Percentiles rank a stretch among this genome's conserved stretches.
Conservation (phyloP, 495 filamentous ascomycete genomes). For the Acidomyces sp. region DNA sequence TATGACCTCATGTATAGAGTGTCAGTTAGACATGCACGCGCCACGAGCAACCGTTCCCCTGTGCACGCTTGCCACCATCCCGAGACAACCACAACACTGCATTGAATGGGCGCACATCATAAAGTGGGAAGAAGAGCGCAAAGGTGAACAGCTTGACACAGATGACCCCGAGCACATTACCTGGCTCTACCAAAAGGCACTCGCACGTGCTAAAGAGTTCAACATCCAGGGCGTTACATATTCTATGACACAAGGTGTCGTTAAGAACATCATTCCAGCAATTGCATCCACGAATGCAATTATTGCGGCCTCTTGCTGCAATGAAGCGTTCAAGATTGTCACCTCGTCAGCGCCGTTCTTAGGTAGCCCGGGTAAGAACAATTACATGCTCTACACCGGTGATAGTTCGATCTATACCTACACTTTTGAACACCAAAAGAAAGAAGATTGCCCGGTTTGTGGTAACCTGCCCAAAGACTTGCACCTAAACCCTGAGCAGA, state of each 20-base stretch:
- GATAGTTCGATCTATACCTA: conserved; percentile 93
- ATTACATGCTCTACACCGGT: conserved; percentile 99
- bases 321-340: conserved; percentile 90
- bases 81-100: conserved; percentile 93
- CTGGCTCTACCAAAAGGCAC: conserved; percentile 85
- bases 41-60: conserved; percentile 87
- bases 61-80: conserved; percentile 93
- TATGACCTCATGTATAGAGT: conserved; percentile 91
- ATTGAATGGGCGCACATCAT: conserved; percentile 98
- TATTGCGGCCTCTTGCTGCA: conserved; percentile 87
- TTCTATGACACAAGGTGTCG: conserved; percentile 90
- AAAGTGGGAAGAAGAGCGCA: conserved; percentile 54
- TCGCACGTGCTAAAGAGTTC: conserved; percentile 70
- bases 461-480: conserved; percentile 66
- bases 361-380: conserved; percentile 39
- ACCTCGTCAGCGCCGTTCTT: conserved; percentile 69
- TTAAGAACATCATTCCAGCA: conserved; percentile 99
- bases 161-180: conserved; percentile 95
- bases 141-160: conserved; percentile 58
- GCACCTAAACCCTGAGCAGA: conserved; percentile 53
- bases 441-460: conserved; percentile 89
- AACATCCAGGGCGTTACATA: conserved; percentile 90
- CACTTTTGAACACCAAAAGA: conserved; percentile 85
- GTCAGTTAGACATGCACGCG: conserved; percentile 95
- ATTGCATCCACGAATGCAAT: conserved; percentile 97